Evolutionary conservation across 305 asterid species (phyloP).

Genomic region (Rubia occidens): DNA sequence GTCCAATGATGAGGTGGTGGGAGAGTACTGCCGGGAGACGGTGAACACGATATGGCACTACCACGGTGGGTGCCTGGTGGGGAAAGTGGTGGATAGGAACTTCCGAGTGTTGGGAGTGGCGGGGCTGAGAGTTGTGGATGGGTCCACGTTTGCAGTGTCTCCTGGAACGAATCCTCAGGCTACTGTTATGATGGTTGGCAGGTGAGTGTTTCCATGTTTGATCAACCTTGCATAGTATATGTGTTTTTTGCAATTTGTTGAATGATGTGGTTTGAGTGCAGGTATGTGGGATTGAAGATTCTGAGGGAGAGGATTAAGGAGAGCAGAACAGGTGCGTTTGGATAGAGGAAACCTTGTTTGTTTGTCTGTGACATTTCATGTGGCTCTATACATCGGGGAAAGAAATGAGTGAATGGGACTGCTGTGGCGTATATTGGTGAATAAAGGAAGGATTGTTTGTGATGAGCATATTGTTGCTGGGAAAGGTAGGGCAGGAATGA

Average conservation of each 20-base stretch:
- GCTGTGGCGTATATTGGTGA: no score
- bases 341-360: background rate
- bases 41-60: slow-evolving; percentile 95
- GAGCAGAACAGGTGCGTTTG: background rate
- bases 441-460: background rate
- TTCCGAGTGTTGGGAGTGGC: slow-evolving; percentile 52
- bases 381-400: no score
- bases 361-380: no score
- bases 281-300: slow-evolving; percentile 20
- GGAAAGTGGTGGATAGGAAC: slow-evolving; percentile 61
- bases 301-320: slow-evolving; percentile 19
- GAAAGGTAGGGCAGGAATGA: no score
- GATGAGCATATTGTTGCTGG: background rate
- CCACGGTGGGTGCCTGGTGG: slow-evolving; percentile 83
- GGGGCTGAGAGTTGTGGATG: slow-evolving; percentile 69
- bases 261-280: background rate
- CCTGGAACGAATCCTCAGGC: slow-evolving; percentile 99
- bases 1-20: slow-evolving; percentile 39
- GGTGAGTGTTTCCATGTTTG: slow-evolving; percentile 30
- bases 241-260: background rate
- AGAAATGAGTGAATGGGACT: background rate
- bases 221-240: background rate
- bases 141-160: slow-evolving; percentile 54
- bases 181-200: slow-evolving; percentile 79
- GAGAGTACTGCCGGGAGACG: slow-evolving; percentile 61